phyloP scores from a whole-genome alignment of 768 basidiomycete genomes.

The Favolaschia claudopus region DNA sequence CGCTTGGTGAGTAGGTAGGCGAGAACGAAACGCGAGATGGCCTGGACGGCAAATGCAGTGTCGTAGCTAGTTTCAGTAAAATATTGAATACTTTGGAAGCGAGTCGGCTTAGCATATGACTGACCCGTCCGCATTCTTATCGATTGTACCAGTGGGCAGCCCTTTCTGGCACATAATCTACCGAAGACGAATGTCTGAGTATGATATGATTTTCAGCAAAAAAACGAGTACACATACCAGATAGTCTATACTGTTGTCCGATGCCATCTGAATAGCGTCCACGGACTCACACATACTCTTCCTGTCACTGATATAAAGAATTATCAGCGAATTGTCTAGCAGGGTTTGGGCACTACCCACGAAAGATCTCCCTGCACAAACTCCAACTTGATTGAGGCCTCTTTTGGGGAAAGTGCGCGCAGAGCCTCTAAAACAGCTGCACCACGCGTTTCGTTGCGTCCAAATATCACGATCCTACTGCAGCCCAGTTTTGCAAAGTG shows the following conservation, averaged over 20 bases:
- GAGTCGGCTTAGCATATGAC: no score
- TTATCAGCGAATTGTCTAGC: no score
- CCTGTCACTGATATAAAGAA: not conserved
- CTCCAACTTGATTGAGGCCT: not conserved
- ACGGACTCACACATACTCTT: not conserved
- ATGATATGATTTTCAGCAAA: no score
- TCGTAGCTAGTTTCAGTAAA: not conserved
- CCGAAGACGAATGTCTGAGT: no score
- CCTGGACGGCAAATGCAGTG: not conserved
- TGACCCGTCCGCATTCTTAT: slow-evolving; percentile 3
- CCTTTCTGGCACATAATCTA: slow-evolving; percentile 11
- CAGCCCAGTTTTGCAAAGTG: slow-evolving; percentile 3
- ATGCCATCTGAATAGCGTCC: not conserved
- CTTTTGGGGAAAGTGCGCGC: not conserved
- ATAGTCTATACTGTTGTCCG: slow-evolving; percentile 2
- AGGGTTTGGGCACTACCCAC: no score
- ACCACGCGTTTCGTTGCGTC: slow-evolving; percentile 1
- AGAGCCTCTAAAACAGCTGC: not conserved
- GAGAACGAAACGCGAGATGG: not conserved
- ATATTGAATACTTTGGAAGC: not conserved
- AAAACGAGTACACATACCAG: not conserved
- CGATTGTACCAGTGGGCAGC: not conserved
- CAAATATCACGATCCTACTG: slow-evolving; percentile 1
- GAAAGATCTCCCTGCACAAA: slow-evolving; percentile 6
- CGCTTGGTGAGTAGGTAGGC: slow-evolving; percentile 2